Evolutionary conservation across 257 asterid species (phyloP).

Genomic region (Solanum pinnatisectum): DNA sequence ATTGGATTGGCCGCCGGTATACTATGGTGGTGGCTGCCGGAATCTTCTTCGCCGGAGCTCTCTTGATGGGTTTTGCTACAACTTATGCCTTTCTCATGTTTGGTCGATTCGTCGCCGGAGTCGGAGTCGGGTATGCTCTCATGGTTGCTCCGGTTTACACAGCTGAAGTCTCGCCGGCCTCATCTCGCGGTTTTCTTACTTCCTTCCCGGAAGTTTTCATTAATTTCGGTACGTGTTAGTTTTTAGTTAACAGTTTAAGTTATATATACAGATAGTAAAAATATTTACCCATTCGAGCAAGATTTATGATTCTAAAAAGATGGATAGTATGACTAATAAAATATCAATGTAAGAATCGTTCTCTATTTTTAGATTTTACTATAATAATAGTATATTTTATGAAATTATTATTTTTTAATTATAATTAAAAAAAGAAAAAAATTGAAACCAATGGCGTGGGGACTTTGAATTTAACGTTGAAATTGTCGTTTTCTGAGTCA

Average conservation of each 20-base stretch:
- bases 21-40: constrained; percentile 75
- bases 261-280: neutral
- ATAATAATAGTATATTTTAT: too few relatives aligned
- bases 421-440: too few relatives aligned
- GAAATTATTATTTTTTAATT: too few relatives aligned
- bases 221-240: constrained; percentile 41
- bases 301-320: neutral
- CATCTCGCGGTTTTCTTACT: constrained; percentile 76
- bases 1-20: constrained; percentile 78
- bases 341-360: too few relatives aligned
- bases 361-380: too few relatives aligned
- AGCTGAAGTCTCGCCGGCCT: constrained; percentile 87
- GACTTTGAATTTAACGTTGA: neutral
- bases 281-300: neutral
- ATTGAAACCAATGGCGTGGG: neutral
- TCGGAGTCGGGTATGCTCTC: constrained; percentile 88
- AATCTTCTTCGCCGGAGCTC: constrained; percentile 72
- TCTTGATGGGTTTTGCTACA: constrained; percentile 85
- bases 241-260: neutral
- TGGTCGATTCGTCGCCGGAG: constrained; percentile 76
- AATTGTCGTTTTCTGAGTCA: neutral
- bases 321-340: neutral
- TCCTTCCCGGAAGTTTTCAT: constrained; percentile 95
- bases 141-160: constrained; percentile 97
- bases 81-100: constrained; percentile 72